These are phyloP conservation scores for Penicillium freii DNA, from an alignment of 2,329 filamentous ascomycete genomes.

Conservation along the genomic window DNA sequence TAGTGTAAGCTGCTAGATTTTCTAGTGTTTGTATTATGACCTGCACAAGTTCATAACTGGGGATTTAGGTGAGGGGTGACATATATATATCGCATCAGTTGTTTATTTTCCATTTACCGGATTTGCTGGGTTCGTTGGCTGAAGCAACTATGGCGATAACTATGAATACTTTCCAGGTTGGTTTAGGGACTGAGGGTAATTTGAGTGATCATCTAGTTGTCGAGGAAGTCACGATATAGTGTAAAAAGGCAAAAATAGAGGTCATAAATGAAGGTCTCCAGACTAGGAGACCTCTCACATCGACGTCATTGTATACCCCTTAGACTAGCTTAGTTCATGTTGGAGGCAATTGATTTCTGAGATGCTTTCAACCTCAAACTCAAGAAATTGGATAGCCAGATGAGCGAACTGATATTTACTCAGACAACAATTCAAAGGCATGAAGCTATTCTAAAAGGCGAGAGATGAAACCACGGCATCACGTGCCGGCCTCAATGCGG, in stretches of 20 bases:
- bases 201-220: no score
- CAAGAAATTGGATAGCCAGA: neutral
- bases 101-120: neutral
- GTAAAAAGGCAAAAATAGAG: neutral
- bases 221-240: neutral
- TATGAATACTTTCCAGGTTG: neutral
- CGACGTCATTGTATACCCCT: neutral
- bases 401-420: neutral
- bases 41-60: neutral
- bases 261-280: neutral
- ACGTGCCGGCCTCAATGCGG: conserved; percentile 6
- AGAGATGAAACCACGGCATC: neutral
- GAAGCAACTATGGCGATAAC: neutral
- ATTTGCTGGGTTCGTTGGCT: neutral
- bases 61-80: neutral
- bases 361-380: neutral
- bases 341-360: neutral
- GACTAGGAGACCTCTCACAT: neutral
- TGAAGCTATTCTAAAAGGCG: conserved; percentile 3
- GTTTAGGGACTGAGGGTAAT: neutral
- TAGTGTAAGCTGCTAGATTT: neutral
- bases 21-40: neutral
- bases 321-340: neutral
- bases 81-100: neutral
- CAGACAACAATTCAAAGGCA: neutral